Evolutionary conservation across 2,329 filamentous ascomycete species (phyloP).

Genomic region (Trichophyton mentagrophytes): DNA sequence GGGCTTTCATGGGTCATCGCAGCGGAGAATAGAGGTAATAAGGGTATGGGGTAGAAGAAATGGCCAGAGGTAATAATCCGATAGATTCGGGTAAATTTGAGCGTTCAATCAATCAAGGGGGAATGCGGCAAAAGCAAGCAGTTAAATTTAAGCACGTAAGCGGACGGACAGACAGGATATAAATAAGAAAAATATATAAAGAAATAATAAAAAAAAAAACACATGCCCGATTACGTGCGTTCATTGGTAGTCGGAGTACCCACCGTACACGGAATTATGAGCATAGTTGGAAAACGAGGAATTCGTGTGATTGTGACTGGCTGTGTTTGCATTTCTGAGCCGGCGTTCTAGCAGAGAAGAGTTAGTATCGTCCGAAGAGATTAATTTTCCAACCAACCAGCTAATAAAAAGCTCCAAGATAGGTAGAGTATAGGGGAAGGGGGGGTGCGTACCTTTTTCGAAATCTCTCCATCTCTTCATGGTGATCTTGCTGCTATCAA

Average conservation of each 20-base stretch:
- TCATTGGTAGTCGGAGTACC: conserved; percentile 27
- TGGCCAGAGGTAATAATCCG: too few species aligned
- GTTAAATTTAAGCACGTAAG: too few species aligned
- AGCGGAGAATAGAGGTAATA: background rate
- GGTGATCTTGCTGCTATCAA: conserved; percentile 96
- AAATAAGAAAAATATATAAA: background rate
- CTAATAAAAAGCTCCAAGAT: too few species aligned
- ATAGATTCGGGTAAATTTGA: background rate
- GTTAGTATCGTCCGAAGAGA: background rate
- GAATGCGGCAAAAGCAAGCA: background rate
- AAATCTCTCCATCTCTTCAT: conserved; percentile 99
- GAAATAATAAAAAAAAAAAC: background rate
- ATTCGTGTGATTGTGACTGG: conserved; percentile 16
- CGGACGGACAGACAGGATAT: too few species aligned
- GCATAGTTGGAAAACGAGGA: conserved; percentile 20
- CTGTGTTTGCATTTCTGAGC: conserved; percentile 17
- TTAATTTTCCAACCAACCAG: background rate
- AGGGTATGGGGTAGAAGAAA: background rate
- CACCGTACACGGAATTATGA: conserved; percentile 22
- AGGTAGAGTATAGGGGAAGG: background rate
- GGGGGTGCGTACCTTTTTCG: conserved; percentile 50
- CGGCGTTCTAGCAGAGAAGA: conserved; percentile 25
- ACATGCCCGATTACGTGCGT: background rate
- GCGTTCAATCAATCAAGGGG: background rate
- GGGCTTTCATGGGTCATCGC: conserved; percentile 4